Evolutionary conservation across 306 rosid species (phyloP).

Genomic region (Lagenaria siceraria): DNA sequence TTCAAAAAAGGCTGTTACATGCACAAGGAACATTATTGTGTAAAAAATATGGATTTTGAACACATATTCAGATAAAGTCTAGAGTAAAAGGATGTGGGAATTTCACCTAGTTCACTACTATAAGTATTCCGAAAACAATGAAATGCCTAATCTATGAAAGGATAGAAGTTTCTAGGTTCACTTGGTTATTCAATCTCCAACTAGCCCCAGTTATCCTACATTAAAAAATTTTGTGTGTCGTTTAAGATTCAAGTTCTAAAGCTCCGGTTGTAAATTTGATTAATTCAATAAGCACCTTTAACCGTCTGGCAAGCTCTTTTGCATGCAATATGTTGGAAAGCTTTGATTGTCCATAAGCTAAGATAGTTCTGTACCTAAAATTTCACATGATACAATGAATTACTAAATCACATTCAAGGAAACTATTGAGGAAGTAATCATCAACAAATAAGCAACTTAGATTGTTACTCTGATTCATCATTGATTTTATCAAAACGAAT

Average conservation of each 20-base stretch:
- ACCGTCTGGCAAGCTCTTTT: slow-evolving; percentile 61
- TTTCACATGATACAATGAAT: neutral
- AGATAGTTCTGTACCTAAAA: slow-evolving; percentile 37
- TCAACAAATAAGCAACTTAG: slow-evolving; percentile 17
- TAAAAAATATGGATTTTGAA: neutral
- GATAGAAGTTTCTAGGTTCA: neutral
- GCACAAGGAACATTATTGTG: neutral
- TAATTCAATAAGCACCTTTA: slow-evolving; percentile 37
- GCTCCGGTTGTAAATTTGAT: neutral
- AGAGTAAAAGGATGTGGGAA: neutral
- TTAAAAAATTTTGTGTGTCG: neutral
- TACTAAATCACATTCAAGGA: neutral
- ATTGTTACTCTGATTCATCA: slow-evolving; percentile 47
- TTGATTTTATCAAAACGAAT: slow-evolving; percentile 55
- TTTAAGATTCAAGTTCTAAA: neutral
- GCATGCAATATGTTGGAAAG: slow-evolving; percentile 74
- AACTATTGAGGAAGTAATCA: neutral
- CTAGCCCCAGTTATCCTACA: neutral
- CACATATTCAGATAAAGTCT: neutral
- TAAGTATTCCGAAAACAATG: neutral
- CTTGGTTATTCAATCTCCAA: neutral
- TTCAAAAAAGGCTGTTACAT: neutral
- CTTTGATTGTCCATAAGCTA: slow-evolving; percentile 74
- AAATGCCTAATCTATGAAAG: neutral
- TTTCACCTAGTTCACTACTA: neutral